phyloP scores from a whole-genome alignment of 306 rosid genomes.

The Casuarina cunninghamiana region DNA sequence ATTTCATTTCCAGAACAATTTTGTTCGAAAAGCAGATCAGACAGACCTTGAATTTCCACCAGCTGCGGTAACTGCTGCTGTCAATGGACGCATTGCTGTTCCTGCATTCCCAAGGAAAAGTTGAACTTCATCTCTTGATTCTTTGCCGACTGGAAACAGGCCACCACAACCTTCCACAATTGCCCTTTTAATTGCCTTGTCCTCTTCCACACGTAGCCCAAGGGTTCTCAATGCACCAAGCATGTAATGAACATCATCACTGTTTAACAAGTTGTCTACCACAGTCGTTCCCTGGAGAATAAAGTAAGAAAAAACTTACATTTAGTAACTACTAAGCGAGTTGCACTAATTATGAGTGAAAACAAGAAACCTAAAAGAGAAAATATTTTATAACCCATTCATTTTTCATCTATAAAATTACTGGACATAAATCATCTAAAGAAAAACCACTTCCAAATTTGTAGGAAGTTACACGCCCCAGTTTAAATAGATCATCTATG shows the following conservation, averaged over 20 bases:
- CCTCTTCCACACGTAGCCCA: constrained; percentile 80
- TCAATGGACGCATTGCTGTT: constrained; percentile 98
- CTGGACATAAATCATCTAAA: not conserved
- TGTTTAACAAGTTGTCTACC: constrained; percentile 85
- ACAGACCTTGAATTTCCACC: constrained; percentile 87
- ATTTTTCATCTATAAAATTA: not conserved
- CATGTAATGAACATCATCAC: constrained; percentile 97
- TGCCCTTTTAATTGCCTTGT: constrained; percentile 69
- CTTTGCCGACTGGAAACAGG: constrained; percentile 63
- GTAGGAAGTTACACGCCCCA: not conserved
- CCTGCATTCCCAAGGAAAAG: constrained; percentile 99
- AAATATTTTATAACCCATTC: not conserved
- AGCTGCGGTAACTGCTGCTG: constrained; percentile 92
- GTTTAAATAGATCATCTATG: not conserved
- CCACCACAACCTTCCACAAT: constrained; percentile 92
- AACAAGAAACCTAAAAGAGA: not conserved
- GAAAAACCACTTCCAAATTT: not conserved
- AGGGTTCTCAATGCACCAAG: constrained; percentile 85
- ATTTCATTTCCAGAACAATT: constrained; percentile 5
- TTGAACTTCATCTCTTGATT: constrained; percentile 66
- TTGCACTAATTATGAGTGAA: not conserved
- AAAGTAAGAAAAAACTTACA: constrained; percentile 2
- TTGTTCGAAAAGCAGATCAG: constrained; percentile 9
- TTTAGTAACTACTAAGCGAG: constrained; percentile 7
- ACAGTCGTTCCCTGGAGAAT: constrained; percentile 85